phyloP scores from a whole-genome alignment of 2,329 filamentous ascomycete genomes.

The Salinomyces thailandicus region DNA sequence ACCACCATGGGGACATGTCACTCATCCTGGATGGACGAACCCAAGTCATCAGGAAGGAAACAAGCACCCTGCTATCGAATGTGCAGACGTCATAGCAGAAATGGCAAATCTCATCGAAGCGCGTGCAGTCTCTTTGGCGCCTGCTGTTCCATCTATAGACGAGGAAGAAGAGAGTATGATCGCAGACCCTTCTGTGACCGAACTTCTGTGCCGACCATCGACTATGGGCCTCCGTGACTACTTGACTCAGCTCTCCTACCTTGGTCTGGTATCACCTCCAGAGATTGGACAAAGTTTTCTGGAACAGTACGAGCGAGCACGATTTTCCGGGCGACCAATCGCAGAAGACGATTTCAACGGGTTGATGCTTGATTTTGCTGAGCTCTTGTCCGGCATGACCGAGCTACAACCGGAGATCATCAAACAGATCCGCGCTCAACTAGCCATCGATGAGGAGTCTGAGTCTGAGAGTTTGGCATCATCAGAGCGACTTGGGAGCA shows the following conservation, averaged over 20 bases:
- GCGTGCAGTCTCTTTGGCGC: constrained; percentile 78
- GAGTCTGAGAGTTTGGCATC: background rate
- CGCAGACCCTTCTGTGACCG: constrained; percentile 43
- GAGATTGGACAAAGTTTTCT: constrained; percentile 53
- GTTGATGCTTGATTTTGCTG: constrained; percentile 77
- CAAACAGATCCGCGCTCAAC: constrained; percentile 27
- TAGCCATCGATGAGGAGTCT: constrained; percentile 1
- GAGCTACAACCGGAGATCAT: constrained; percentile 48
- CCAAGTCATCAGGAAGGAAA: constrained; percentile 48
- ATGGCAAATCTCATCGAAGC: constrained; percentile 85
- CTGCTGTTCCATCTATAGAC: constrained; percentile 40
- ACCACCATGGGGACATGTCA: constrained; percentile 70
- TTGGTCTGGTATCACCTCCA: constrained; percentile 52
- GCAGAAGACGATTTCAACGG: constrained; percentile 60
- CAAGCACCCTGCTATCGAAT: constrained; percentile 73
- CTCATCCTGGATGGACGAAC: constrained; percentile 81
- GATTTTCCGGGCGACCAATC: constrained; percentile 65
- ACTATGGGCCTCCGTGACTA: constrained; percentile 73
- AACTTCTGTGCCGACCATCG: constrained; percentile 58
- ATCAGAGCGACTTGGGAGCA: background rate
- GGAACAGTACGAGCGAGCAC: constrained; percentile 66
- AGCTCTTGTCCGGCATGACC: constrained; percentile 64
- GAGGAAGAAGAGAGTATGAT: constrained; percentile 24
- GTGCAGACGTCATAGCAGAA: constrained; percentile 68
- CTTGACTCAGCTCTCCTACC: constrained; percentile 54